Conservation (phyloP, 495 filamentous ascomycete species). For the Penicillium paradoxum region DNA sequence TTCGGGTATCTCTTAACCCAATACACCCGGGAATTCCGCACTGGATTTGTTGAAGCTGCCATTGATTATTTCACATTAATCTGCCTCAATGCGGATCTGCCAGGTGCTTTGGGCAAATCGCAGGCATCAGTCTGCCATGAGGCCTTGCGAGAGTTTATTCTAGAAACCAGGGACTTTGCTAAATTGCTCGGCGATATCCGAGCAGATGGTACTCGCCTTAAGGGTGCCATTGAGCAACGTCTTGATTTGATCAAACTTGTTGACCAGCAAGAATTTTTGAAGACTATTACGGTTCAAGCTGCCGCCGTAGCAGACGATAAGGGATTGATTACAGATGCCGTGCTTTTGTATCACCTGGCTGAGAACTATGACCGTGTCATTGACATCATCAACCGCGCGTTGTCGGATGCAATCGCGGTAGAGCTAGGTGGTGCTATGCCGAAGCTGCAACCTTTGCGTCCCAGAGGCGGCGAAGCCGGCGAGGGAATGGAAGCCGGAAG, state of each 20-base stretch:
- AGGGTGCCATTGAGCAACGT: slow-evolving; percentile 85
- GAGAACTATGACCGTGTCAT: slow-evolving; percentile 92
- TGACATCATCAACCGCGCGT: slow-evolving; percentile 78
- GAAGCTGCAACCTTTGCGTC: slow-evolving; percentile 73
- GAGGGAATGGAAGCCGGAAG: slow-evolving; percentile 38
- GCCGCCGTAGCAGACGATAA: slow-evolving; percentile 90
- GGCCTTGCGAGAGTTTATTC: slow-evolving; percentile 87
- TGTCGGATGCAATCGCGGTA: slow-evolving; percentile 78
- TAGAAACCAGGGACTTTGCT: slow-evolving; percentile 92
- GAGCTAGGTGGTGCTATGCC: slow-evolving; percentile 73
- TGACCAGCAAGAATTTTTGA: slow-evolving; percentile 77
- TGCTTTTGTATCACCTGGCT: slow-evolving; percentile 88
- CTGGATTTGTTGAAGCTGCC: slow-evolving; percentile 76
- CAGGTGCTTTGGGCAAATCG: slow-evolving; percentile 62
- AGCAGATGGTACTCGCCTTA: slow-evolving; percentile 72
- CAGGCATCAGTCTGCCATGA: slow-evolving; percentile 86
- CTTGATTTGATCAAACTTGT: slow-evolving; percentile 73
- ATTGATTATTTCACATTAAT: slow-evolving; percentile 92
- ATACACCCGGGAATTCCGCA: slow-evolving; percentile 93
- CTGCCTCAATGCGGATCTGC: slow-evolving; percentile 85
- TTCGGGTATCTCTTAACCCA: slow-evolving; percentile 90
- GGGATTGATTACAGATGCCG: slow-evolving; percentile 85
- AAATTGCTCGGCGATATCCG: slow-evolving; percentile 88
- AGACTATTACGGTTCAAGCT: slow-evolving; percentile 81
- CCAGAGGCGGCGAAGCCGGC: slow-evolving; percentile 33